Conservation (phyloP, 257 asterid genomes). For the Rauvolfia tetraphylla region DNA sequence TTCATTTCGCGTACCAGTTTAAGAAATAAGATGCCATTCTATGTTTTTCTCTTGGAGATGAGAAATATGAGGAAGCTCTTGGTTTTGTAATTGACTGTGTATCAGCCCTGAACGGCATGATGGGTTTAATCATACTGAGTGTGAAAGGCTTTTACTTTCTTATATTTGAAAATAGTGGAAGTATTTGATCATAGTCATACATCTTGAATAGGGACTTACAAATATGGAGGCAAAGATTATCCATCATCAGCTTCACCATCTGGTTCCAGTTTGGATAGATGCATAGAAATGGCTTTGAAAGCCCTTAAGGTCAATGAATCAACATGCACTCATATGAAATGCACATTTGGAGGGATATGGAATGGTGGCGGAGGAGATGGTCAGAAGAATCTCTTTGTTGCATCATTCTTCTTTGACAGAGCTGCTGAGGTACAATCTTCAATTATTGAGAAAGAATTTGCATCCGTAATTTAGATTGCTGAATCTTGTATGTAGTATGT, state of each 20-base stretch:
- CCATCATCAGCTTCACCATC: constrained; percentile 57
- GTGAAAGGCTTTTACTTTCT: neutral
- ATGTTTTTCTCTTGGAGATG: neutral
- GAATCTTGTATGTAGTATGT: neutral
- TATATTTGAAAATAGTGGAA: neutral
- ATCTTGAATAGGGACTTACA: constrained; percentile 58
- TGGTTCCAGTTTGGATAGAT: constrained; percentile 68
- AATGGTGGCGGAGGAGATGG: constrained; percentile 99
- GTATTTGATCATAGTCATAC: neutral
- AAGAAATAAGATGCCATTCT: neutral
- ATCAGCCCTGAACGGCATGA: neutral
- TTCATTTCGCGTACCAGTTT: neutral
- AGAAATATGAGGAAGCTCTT: neutral
- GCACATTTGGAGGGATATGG: constrained; percentile 99
- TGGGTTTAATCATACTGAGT: neutral
- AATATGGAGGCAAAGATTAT: constrained; percentile 59
- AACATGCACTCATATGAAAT: constrained; percentile 87
- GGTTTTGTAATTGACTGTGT: neutral
- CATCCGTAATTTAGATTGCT: neutral
- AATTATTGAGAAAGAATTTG: neutral
- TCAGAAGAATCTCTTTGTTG: constrained; percentile 86
- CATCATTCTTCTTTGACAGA: constrained; percentile 93
- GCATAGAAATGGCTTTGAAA: constrained; percentile 61
- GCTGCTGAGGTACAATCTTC: constrained; percentile 77
- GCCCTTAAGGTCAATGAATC: constrained; percentile 84